These are phyloP conservation scores for Taphrina pruni DNA, from an alignment of 1,139 yeast genomes.

Conservation along the genomic window DNA sequence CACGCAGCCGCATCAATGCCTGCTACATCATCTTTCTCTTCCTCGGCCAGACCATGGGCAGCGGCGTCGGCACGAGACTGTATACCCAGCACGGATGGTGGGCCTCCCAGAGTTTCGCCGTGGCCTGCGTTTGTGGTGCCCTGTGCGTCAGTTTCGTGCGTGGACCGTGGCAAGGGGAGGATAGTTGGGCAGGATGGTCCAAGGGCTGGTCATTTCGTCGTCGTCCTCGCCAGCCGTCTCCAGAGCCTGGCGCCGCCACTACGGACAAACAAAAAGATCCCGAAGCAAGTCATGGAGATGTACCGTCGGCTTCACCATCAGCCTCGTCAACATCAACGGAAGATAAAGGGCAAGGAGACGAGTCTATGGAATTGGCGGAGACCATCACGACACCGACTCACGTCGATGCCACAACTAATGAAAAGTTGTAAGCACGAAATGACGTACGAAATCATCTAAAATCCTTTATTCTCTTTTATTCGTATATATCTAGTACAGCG, in stretches of 20 bases:
- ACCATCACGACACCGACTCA: background rate
- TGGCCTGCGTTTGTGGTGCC: slow-evolving; percentile 5
- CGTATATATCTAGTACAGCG: too few species aligned
- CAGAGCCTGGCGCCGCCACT: too few species aligned
- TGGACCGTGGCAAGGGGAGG: slow-evolving; percentile 15
- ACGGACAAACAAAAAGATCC: background rate
- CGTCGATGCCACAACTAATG: background rate
- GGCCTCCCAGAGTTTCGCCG: slow-evolving; percentile 17
- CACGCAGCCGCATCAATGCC: slow-evolving; percentile 9
- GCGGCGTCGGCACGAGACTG: slow-evolving; percentile 20
- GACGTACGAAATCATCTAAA: too few species aligned
- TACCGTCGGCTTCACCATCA: too few species aligned
- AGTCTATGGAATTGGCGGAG: background rate
- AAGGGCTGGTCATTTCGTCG: slow-evolving; percentile 10
- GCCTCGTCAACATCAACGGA: background rate
- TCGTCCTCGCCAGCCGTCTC: too few species aligned
- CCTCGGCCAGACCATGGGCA: slow-evolving; percentile 16
- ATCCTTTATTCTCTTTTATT: too few species aligned
- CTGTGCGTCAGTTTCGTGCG: slow-evolving; percentile 5
- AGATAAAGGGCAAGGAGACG: background rate
- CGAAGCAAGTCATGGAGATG: background rate
- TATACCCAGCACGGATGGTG: slow-evolving; percentile 18
- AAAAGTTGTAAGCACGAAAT: too few species aligned
- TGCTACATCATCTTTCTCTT: slow-evolving; percentile 12
- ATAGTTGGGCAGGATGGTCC: slow-evolving; percentile 4